Conservation (phyloP, 164 flowering plant genomes). For the Sextonia rubra region DNA sequence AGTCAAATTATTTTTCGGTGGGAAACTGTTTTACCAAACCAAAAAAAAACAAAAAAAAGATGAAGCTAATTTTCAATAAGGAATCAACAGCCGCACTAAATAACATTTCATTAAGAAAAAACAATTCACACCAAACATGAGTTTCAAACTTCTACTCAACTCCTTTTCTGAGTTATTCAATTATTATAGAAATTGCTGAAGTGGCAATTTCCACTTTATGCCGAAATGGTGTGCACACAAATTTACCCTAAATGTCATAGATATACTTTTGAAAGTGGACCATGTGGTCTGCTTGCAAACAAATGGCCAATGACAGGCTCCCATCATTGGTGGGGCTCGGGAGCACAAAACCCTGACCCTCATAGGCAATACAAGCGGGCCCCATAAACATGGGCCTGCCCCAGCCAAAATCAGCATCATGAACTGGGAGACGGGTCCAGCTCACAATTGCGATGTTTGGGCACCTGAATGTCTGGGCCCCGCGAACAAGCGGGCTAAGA, state of each 20-base stretch:
- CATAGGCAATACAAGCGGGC: constrained; percentile 27
- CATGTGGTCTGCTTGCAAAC: constrained; percentile 35
- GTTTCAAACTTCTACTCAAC: too few relatives aligned
- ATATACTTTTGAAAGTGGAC: constrained; percentile 33
- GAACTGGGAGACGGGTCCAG: constrained; percentile 30
- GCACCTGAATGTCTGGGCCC: constrained; percentile 41
- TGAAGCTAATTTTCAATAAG: too few relatives aligned
- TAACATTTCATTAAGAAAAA: too few relatives aligned
- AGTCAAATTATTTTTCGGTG: too few relatives aligned
- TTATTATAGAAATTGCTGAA: too few relatives aligned
- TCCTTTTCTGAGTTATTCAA: too few relatives aligned
- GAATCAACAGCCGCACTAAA: too few relatives aligned
- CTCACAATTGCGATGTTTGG: constrained; percentile 32
- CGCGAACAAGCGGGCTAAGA: constrained; percentile 45
- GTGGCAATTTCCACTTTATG: too few relatives aligned
- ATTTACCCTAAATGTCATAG: constrained; percentile 17
- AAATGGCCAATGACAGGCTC: constrained; percentile 23
- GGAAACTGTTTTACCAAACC: too few relatives aligned
- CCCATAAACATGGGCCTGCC: constrained; percentile 43
- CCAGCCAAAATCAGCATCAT: constrained; percentile 46
- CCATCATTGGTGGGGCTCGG: constrained; percentile 36
- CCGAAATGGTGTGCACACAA: too few relatives aligned
- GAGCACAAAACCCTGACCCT: constrained; percentile 34
- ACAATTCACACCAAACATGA: too few relatives aligned
- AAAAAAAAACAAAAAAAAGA: too few relatives aligned